Evolutionary conservation across 2,329 filamentous ascomycete species (phyloP).

Genomic region (Trichoderma koningiopsis): DNA sequence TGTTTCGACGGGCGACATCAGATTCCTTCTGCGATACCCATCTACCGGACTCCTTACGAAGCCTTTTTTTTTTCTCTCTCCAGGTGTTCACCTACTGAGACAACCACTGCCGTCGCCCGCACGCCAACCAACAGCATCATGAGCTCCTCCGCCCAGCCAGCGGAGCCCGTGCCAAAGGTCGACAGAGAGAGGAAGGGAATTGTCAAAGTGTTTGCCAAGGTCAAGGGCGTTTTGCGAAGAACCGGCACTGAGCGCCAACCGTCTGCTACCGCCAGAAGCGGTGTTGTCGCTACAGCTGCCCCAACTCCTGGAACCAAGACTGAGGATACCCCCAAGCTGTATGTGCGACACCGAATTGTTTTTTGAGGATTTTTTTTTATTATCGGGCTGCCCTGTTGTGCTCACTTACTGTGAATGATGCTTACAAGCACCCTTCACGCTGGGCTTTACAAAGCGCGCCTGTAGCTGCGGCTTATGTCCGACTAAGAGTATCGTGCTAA

Average conservation of each 20-base stretch:
- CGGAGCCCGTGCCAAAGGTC: slow-evolving; percentile 39
- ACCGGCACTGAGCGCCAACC: slow-evolving; percentile 33
- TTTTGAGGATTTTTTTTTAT: not conserved
- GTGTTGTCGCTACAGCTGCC: not conserved
- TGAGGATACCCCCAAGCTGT: slow-evolving; percentile 10
- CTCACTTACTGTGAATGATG: not conserved
- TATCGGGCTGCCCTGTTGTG: not conserved
- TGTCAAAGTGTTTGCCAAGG: slow-evolving; percentile 50
- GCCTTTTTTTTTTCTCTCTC: not conserved
- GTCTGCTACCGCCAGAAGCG: not conserved
- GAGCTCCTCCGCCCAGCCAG: slow-evolving; percentile 47
- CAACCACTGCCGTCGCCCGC: not conserved
- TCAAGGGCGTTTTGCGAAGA: slow-evolving; percentile 55
- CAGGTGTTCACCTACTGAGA: slow-evolving; percentile 5
- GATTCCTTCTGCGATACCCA: slow-evolving; percentile 1
- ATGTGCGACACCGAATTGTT: slow-evolving; percentile 10
- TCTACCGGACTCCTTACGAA: slow-evolving; percentile 18
- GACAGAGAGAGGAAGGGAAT: slow-evolving; percentile 51
- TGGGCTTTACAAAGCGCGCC: not conserved
- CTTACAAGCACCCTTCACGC: not conserved
- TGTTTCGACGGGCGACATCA: slow-evolving; percentile 4
- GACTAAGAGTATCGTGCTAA: slow-evolving; percentile 3
- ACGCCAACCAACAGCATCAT: slow-evolving; percentile 35
- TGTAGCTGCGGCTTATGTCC: not conserved
- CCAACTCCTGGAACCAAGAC: not conserved